phyloP scores from a whole-genome alignment of 164 flowering plant species.

The Sextonia rubra region DNA sequence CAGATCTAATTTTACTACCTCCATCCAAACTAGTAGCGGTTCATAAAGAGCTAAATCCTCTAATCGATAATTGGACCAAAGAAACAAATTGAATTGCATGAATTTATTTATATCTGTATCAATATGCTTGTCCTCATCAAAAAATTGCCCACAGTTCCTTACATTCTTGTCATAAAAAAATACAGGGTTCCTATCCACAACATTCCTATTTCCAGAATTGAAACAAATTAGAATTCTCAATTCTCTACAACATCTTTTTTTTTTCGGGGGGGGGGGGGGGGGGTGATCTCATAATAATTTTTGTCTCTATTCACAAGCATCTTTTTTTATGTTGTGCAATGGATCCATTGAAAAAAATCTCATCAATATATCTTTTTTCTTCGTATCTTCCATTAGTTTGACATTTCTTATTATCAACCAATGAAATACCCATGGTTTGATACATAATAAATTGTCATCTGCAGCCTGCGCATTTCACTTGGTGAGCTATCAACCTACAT shows the following conservation, averaged over 20 bases:
- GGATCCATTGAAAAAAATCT: neutral
- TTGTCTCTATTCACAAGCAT: neutral
- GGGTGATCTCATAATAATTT: neutral
- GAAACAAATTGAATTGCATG: no score
- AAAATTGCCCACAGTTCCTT: no score
- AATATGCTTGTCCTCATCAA: no score
- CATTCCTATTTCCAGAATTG: neutral
- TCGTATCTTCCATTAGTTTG: neutral
- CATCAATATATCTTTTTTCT: slow-evolving; percentile 1
- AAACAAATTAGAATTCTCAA: neutral
- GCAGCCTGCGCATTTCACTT: no score
- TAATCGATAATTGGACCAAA: no score
- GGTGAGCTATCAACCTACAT: no score
- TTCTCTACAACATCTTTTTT: neutral
- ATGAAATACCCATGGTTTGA: slow-evolving; percentile 7
- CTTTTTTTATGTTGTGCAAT: neutral
- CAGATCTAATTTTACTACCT: no score
- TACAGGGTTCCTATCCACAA: neutral
- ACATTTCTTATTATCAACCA: neutral
- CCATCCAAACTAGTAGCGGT: no score
- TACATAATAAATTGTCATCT: neutral
- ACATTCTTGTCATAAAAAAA: no score
- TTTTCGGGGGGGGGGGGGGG: no score
- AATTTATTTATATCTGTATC: no score
- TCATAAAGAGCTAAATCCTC: no score